Evolutionary conservation across 106 monocot genomes (phyloP).

Genomic region (Acanthochlamys bracteata): DNA sequence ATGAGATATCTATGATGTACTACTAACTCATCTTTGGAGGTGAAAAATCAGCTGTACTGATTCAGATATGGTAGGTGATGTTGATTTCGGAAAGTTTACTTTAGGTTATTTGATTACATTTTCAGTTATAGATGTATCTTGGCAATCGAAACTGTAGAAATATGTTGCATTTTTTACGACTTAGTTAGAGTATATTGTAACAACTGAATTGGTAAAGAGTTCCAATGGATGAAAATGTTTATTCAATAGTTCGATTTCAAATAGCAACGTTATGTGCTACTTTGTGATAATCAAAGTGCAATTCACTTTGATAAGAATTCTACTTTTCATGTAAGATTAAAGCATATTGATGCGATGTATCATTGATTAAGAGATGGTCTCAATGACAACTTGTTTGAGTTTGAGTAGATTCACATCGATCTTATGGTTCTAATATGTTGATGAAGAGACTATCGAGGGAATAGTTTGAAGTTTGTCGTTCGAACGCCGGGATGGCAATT

Average conservation of each 20-base stretch:
- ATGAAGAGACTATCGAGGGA: not conserved
- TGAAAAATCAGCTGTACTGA: not conserved
- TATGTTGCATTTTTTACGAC: not conserved
- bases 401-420: not conserved
- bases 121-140: not conserved
- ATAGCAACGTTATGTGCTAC: not conserved
- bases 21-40: not conserved
- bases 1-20: not conserved
- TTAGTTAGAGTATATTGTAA: not conserved
- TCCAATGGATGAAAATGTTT: not conserved
- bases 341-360: conserved; percentile 2
- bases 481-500: not conserved
- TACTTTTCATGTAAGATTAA: not conserved
- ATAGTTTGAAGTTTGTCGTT: not conserved
- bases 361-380: not conserved
- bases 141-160: not conserved
- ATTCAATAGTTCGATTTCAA: not conserved
- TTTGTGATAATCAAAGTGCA: conserved; percentile 4
- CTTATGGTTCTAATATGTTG: not conserved
- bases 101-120: not conserved
- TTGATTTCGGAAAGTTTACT: not conserved
- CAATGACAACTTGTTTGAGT: not conserved
- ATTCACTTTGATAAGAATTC: not conserved
- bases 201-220: not conserved
- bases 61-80: not conserved